These are phyloP conservation scores for Neurospora tetrasperma DNA, from an alignment of 495 filamentous ascomycete genomes.

Conservation along the genomic window DNA sequence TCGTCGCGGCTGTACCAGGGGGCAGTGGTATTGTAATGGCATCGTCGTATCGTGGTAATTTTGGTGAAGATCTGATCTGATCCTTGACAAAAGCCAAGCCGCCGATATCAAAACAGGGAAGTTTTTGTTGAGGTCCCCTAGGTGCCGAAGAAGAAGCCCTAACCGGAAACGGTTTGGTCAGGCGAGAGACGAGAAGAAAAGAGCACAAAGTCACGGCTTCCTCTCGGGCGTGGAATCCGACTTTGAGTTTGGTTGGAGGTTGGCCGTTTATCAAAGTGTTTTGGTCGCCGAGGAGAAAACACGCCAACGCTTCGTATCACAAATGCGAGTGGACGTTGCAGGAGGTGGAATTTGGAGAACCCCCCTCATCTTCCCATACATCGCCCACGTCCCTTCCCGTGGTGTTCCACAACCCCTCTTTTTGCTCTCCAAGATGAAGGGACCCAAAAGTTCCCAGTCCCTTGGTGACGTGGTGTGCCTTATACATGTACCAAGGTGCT, in stretches of 20 bases:
- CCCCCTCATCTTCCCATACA: neutral
- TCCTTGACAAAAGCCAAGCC: neutral
- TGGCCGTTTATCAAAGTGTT: neutral
- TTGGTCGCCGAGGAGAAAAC: neutral
- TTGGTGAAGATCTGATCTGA: neutral
- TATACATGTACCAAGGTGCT: neutral
- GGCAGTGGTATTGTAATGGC: neutral
- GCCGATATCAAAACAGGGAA: neutral
- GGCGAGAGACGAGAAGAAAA: neutral
- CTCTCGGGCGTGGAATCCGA: neutral
- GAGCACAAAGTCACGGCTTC: neutral
- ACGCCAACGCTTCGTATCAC: neutral
- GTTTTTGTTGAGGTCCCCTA: neutral
- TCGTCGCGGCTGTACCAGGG: neutral
- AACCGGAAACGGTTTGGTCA: neutral
- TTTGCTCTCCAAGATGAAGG: neutral
- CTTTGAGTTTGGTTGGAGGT: neutral
- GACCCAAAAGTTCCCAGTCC: neutral
- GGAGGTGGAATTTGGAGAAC: neutral
- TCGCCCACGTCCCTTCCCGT: neutral
- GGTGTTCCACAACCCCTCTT: neutral
- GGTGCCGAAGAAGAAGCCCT: neutral
- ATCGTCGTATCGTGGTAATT: neutral
- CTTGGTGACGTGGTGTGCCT: neutral
- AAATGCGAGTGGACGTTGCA: neutral